Conservation (phyloP, 1,139 yeast species). For the Kluyveromyces sp. region DNA sequence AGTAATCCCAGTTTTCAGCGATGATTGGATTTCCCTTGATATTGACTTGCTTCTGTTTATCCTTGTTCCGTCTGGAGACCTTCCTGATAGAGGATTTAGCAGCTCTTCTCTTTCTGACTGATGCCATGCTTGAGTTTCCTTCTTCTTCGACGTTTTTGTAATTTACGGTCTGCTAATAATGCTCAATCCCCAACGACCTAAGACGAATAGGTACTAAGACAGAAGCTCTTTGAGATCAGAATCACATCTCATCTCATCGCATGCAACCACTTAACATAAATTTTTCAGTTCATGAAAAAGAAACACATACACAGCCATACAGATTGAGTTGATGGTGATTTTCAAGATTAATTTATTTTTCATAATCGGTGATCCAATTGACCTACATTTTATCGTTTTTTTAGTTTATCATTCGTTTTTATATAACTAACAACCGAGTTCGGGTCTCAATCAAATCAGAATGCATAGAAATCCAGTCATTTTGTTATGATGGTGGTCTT, state of each 20-base stretch:
- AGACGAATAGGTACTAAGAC: no score
- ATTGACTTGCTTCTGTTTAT: constrained; percentile 56
- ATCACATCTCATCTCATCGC: constrained; percentile 6
- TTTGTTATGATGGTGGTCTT: neutral
- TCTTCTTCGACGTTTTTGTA: neutral
- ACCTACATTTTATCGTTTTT: neutral
- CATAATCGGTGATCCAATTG: neutral
- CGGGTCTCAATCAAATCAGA: constrained; percentile 1
- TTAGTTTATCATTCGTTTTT: neutral
- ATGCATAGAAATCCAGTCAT: neutral
- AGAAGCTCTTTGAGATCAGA: no score
- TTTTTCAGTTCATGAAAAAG: constrained; percentile 6
- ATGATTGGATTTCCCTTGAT: constrained; percentile 72
- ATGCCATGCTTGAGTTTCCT: constrained; percentile 43
- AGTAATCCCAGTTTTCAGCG: constrained; percentile 84
- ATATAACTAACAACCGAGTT: neutral
- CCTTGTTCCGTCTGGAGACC: constrained; percentile 62
- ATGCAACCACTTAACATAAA: neutral
- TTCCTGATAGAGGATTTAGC: constrained; percentile 63
- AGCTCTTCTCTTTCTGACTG: constrained; percentile 85
- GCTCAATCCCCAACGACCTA: no score
- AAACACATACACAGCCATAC: neutral
- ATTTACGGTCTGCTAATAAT: no score
- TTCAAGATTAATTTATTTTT: constrained; percentile 5
- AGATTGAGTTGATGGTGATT: neutral